Evolutionary conservation across 2,329 filamentous ascomycete species (phyloP).

Genomic region (Aspergillus japonicus): DNA sequence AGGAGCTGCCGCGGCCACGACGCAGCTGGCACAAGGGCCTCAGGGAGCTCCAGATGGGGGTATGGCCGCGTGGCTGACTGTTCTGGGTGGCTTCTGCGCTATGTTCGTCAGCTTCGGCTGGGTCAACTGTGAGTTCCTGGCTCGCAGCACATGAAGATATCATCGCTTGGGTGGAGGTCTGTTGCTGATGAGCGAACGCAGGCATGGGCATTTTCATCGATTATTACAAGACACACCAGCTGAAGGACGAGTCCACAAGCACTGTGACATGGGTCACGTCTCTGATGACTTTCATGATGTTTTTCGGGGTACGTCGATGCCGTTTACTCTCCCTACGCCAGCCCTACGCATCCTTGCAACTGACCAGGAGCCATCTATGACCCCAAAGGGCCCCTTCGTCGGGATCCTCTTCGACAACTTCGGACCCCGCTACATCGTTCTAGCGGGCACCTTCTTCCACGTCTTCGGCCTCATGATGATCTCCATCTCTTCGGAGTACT

Average conservation of each 20-base stretch:
- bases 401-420: slow-evolving; percentile 53
- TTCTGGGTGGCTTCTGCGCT: slow-evolving; percentile 49
- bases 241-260: slow-evolving; percentile 9
- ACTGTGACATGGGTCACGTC: slow-evolving; percentile 18
- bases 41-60: slow-evolving; percentile 33
- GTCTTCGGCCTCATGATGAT: slow-evolving; percentile 60
- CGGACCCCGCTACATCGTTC: slow-evolving; percentile 56
- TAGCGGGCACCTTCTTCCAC: slow-evolving; percentile 53
- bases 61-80: slow-evolving; percentile 42
- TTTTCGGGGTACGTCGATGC: slow-evolving; percentile 12
- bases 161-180: not conserved
- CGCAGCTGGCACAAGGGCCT: slow-evolving; percentile 8
- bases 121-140: slow-evolving; percentile 44
- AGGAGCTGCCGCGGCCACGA: not conserved
- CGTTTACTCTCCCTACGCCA: not conserved
- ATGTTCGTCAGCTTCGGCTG: slow-evolving; percentile 54
- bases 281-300: slow-evolving; percentile 16
- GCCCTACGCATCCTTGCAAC: not conserved
- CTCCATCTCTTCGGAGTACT: slow-evolving; percentile 52
- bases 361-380: not conserved
- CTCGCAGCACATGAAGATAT: not conserved
- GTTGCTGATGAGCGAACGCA: slow-evolving; percentile 5
- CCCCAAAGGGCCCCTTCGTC: slow-evolving; percentile 11
- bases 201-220: slow-evolving; percentile 30
- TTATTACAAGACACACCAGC: slow-evolving; percentile 20